Base-by-base conservation (phyloP, 1,139 yeast species). In the Yarrowia galli region DNA sequence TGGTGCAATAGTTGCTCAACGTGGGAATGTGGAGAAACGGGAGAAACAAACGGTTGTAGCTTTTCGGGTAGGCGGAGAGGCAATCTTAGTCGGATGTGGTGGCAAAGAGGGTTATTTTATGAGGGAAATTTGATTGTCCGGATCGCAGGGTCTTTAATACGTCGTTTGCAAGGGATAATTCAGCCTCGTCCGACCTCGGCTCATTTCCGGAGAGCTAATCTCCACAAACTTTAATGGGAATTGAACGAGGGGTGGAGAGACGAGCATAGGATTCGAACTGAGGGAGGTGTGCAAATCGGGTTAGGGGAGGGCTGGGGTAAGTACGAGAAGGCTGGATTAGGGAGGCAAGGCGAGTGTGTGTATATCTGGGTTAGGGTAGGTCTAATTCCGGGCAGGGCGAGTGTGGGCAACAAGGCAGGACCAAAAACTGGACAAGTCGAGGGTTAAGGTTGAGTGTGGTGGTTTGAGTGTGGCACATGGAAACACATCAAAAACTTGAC, bases 201-300 rank as follows among this genome's bases (percentile, higher is more conserved):
- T 23, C 61, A 40, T 40, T 54, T 54, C 48, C 61, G 61, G 61
- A 54, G 61, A 51, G 60, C 60, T 54, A 23, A 54, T 54, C 46
- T 38, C 20, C 43, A 16, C 42, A 22, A 53, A 36, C 32, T 20
- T 23, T 22, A 36, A 36, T 15, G 15, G 16, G 38, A 32, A 32
- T 32, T 28, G 43, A 51, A 53, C 60, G 20, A 10, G 3, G 32
- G 40, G 40, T n/a, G n/a, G n/a, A n/a, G n/a, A n/a, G n/a, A n/a
- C n/a, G n/a, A n/a, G n/a, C n/a, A n/a, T n/a, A n/a, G n/a, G n/a
- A n/a, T n/a, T n/a, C n/a, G 28, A 12, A 16, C 35, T 32, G 23
- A 48, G 40, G 32, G 54, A 45, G 32, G 18, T 18, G 46, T 7
- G 46, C 8, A 20, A 40, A n/a, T 2, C n/a, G n/a, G n/a, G n/a